Percentiles rank a stretch among this genome's conserved stretches.
phyloP scores from a whole-genome alignment of 768 basidiomycete species.

The Podaxis pistillaris region DNA sequence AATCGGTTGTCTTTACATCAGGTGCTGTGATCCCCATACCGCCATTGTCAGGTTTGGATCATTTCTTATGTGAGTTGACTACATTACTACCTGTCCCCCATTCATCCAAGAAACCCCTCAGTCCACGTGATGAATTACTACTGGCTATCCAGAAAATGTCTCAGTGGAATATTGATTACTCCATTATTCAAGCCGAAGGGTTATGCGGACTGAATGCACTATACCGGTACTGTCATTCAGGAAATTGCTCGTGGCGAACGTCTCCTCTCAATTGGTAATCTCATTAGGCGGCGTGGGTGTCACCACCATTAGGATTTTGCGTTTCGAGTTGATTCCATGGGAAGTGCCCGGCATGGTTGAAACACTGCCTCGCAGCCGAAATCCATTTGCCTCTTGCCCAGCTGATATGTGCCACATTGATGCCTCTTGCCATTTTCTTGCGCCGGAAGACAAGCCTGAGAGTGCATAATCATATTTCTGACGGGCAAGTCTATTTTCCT shows the following conservation, averaged over 20 bases:
- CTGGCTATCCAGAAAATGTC: constrained; percentile 11
- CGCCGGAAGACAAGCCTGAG: not conserved
- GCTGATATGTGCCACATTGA: not conserved
- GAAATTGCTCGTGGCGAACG: too few species aligned
- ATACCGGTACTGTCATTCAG: too few species aligned
- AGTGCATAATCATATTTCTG: not conserved
- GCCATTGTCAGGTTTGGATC: not conserved
- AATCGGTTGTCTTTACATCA: not conserved
- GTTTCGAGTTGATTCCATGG: not conserved
- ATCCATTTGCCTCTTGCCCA: not conserved
- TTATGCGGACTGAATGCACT: not conserved
- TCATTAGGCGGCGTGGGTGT: not conserved
- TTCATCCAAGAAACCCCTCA: constrained; percentile 17
- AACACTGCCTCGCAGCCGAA: too few species aligned
- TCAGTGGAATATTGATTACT: not conserved
- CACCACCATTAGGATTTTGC: not conserved
- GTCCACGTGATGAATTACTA: constrained; percentile 9
- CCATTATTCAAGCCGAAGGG: not conserved
- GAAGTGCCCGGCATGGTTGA: not conserved
- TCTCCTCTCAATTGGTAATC: too few species aligned
- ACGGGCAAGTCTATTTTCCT: not conserved
- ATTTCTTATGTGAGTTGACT: not conserved
- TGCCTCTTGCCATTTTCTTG: not conserved
- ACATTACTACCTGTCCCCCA: not conserved
- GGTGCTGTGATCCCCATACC: not conserved